These are phyloP conservation scores for Cyclocybe aegerita DNA, from an alignment of 768 basidiomycete species.

Conservation along the genomic window DNA sequence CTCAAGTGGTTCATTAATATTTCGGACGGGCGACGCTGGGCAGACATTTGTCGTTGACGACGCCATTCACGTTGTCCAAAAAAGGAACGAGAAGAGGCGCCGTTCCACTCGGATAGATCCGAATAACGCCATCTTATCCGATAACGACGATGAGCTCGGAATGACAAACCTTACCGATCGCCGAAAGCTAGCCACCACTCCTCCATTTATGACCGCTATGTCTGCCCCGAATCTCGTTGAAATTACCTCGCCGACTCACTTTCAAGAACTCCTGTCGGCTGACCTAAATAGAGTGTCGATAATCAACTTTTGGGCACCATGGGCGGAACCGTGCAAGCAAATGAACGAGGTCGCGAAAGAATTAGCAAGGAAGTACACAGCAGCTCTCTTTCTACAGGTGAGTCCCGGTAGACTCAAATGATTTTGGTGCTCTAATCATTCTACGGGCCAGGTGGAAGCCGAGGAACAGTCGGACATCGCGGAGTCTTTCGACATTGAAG, in stretches of 20 bases:
- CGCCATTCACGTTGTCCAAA: neutral
- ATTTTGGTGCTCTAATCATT: too few relatives aligned
- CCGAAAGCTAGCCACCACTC: conserved; percentile 9
- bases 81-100: neutral
- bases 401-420: conserved; percentile 8
- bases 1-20: too few relatives aligned
- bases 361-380: conserved; percentile 69
- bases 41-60: too few relatives aligned
- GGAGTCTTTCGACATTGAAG: conserved; percentile 89
- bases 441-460: conserved; percentile 67
- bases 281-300: conserved; percentile 84
- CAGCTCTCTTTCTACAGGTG: conserved; percentile 75
- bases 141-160: conserved; percentile 5
- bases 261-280: conserved; percentile 68
- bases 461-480: conserved; percentile 80
- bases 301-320: conserved; percentile 92
- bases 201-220: conserved; percentile 13
- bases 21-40: too few relatives aligned
- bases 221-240: conserved; percentile 30
- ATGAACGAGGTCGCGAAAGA: conserved; percentile 82
- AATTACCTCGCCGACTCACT: conserved; percentile 66
- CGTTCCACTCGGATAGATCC: conserved; percentile 20
- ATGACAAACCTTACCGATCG: too few relatives aligned
- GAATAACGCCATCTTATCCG: conserved; percentile 29
- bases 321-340: conserved; percentile 88